A percentile compares a stretch with the other conserved stretches of the same genome.
Conservation (phyloP, 2,329 filamentous ascomycete species). For the Rutstroemia sydowiana region DNA sequence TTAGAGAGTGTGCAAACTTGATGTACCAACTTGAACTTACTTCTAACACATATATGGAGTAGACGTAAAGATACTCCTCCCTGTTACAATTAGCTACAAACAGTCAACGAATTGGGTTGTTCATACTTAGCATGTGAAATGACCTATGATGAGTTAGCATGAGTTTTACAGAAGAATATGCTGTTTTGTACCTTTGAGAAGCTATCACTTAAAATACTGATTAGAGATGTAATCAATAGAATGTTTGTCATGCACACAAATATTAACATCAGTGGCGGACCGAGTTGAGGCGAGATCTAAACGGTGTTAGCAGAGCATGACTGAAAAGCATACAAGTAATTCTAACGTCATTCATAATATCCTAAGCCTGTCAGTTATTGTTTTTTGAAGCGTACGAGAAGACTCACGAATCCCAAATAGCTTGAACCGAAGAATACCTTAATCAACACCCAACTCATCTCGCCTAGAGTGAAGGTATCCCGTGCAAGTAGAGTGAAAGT, state of each 20-base stretch:
- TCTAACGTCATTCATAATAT: slow-evolving; percentile 56
- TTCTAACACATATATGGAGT: slow-evolving; percentile 56
- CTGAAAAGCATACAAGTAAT: slow-evolving; percentile 17
- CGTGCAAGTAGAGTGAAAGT: slow-evolving; percentile 76
- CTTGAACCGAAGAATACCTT: slow-evolving; percentile 77
- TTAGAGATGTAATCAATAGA: slow-evolving; percentile 69
- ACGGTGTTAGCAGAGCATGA: slow-evolving; percentile 28
- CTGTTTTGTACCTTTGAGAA: slow-evolving; percentile 36
- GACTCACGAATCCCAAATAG: slow-evolving; percentile 62
- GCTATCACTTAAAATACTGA: slow-evolving; percentile 71
- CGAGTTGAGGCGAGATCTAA: slow-evolving; percentile 23
- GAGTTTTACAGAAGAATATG: neutral
- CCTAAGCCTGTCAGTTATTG: slow-evolving; percentile 22
- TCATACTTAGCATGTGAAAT: slow-evolving; percentile 45
- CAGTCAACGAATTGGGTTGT: neutral
- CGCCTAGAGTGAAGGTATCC: slow-evolving; percentile 53
- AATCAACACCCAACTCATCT: slow-evolving; percentile 70
- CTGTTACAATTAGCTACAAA: slow-evolving; percentile 23
- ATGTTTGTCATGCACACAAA: slow-evolving; percentile 75
- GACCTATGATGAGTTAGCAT: slow-evolving; percentile 29
- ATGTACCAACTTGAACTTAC: slow-evolving; percentile 2
- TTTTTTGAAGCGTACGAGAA: neutral
- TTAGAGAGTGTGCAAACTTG: neutral
- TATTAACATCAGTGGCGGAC: slow-evolving; percentile 38
- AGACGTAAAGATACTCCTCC: slow-evolving; percentile 76